Conservation (phyloP, 169 alveolate genomes). For the Plasmodium coatneyi region DNA sequence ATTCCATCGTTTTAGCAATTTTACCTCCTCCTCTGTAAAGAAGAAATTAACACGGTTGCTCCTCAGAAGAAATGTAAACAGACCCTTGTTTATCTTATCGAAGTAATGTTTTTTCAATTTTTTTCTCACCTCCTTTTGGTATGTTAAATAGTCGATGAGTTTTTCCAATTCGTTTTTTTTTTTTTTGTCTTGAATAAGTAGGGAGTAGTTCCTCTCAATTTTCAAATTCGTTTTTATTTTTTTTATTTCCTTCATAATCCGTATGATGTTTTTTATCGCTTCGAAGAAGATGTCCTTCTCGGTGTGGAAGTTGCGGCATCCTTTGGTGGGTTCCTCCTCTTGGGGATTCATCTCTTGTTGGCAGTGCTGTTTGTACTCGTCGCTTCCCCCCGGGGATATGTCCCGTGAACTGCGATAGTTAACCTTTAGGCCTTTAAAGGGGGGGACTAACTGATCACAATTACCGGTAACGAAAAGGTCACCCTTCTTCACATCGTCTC, state of each 20-base stretch:
- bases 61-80: constrained; percentile 49
- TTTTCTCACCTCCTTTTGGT: constrained; percentile 36
- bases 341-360: background rate
- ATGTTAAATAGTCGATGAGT: constrained; percentile 31
- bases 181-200: constrained; percentile 9
- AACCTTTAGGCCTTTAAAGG: background rate
- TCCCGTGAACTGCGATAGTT: background rate
- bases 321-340: background rate
- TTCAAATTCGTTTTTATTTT: constrained; percentile 24
- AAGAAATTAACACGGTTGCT: constrained; percentile 41
- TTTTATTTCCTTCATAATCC: constrained; percentile 43
- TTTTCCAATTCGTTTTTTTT: constrained; percentile 36
- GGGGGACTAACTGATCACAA: background rate
- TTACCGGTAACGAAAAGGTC: background rate
- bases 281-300: constrained; percentile 49
- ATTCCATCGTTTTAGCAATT: constrained; percentile 41
- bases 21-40: constrained; percentile 30
- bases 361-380: background rate
- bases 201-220: constrained; percentile 14
- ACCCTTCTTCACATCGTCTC: background rate
- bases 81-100: constrained; percentile 35
- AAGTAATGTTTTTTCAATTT: constrained; percentile 44
- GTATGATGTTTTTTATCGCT: constrained; percentile 27
- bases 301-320: background rate
- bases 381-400: background rate